Evolutionary conservation across 129 eudicot genomes (phyloP).

Genomic region (Glebionis coronaria): DNA sequence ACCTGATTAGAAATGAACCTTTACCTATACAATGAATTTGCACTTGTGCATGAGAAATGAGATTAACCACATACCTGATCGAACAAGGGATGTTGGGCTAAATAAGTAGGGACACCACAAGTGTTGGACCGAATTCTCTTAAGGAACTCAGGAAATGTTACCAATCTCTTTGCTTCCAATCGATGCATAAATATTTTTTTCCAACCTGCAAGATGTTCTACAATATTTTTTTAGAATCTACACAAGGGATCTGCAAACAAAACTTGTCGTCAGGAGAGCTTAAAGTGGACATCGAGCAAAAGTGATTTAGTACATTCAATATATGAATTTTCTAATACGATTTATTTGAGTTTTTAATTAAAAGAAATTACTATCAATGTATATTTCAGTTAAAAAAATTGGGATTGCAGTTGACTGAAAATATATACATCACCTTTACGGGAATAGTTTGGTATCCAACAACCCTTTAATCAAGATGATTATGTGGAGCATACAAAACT

Average conservation of each 20-base stretch:
- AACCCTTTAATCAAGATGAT: too few species aligned
- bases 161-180: slow-evolving; percentile 98
- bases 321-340: neutral
- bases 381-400: neutral
- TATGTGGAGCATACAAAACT: too few species aligned
- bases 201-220: slow-evolving; percentile 74
- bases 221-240: slow-evolving; percentile 31
- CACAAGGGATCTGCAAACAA: slow-evolving; percentile 27
- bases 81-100: slow-evolving; percentile 97
- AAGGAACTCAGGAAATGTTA: slow-evolving; percentile 88
- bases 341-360: neutral
- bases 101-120: slow-evolving; percentile 60
- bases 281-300: slow-evolving; percentile 10
- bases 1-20: neutral
- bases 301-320: neutral
- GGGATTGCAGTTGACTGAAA: slow-evolving; percentile 12
- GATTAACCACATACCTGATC: slow-evolving; percentile 77
- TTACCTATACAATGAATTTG: slow-evolving; percentile 8
- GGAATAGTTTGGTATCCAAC: slow-evolving; percentile 96
- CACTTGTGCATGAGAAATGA: slow-evolving; percentile 21
- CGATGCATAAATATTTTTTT: slow-evolving; percentile 70
- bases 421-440: slow-evolving; percentile 78
- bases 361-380: neutral
- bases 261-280: slow-evolving; percentile 22
- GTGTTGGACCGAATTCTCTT: slow-evolving; percentile 68